Base-by-base conservation (phyloP, 2,329 filamentous ascomycete genomes). In the Stemphylium lycopersici region DNA sequence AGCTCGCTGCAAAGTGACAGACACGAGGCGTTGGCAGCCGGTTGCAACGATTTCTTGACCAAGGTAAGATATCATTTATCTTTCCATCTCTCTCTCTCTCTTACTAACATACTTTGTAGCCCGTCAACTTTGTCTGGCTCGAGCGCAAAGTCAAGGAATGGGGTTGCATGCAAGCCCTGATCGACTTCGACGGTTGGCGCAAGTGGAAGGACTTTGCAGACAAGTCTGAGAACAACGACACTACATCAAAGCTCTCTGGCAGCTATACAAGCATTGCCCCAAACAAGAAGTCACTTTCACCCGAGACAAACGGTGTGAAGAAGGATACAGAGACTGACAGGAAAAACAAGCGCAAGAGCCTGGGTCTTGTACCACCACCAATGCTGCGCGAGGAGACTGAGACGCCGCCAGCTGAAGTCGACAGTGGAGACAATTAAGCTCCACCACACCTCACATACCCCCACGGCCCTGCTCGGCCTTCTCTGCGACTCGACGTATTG, bases 81-180 rank as follows among this genome's bases (percentile, higher is more conserved):
- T 10, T 31, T 11, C 10, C 10, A 10, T 10, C 36, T 12, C 7
- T 40, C 6, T 29, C 46, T 61, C 75, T 40, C 6, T 29, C 46
- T 61, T 75, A 63, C 76, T 56, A 31, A 56, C 41, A 44, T 10
- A 31, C 10, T 4, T 3, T 42, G 38, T 70, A 96, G 91, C 95
- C 95, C 16, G 93, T 99, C 64, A 96, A 96, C 74, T 97, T 97
- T 71, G 90, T 96, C 55, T 99, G 93, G 93, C 85, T 99, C 22
- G 91, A 97, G 75, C 87, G 93, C 53, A 99, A 99, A 76, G 93
- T 98, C 65, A 97, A 96, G 78, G 95, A 99, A 81, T 99, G 95
- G 95, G 95, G 95, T 52, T 98, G 95, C 80, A 99, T 99, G 95
- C 95, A 98, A 79, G 95, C 95, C 8, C 83, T 99, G 20, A 98